Base-by-base conservation (phyloP, 2,329 filamentous ascomycete genomes). In the Cordyceps cateniannulata region DNA sequence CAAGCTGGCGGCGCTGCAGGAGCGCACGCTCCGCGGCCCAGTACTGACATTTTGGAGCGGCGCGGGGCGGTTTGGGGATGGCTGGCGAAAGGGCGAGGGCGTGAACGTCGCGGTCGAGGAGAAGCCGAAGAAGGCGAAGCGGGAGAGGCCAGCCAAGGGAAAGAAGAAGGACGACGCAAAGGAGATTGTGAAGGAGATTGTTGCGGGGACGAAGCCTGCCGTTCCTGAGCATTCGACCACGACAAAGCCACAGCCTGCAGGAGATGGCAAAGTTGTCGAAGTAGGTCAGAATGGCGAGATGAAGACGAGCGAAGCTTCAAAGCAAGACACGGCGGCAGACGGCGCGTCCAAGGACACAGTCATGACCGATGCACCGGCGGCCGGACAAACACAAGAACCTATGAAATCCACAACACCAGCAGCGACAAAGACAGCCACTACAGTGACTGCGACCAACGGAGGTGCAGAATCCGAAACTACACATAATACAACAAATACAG, bases 11-110 rank as follows among this genome's bases (percentile, higher is more conserved):
- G 95, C 93, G 16, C 79, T 98, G 66, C 90, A 96, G 68, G 91
- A 92, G 71, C 85, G 93, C 53, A 91, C 89, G 55, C 81, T 98
- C 9, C 87, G 93, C 59, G 95, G 95, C 0, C 91, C 95, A 0
- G 91, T 97, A 12, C 87, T 97, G 47, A 91, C 90, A 2, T 93
- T 90, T 73, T 97, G 93, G 88, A 98, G 93, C 72, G 95, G 93
- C n/a, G 84, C 91, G 64, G 90, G 90, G 38, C 85, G 90, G 67
- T 93, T 91, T 83, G 81, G 88, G 60, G 87, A 91, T 68, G 89
- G 88, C 25, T 89, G 87, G 70, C 77, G 93, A 69, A 87, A 85
- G 69, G 82, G 85, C 63, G 82, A 91, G 44, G 90, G 90, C 45
- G 86, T 83, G 66, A 79, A 82, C 64, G 80, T 88, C 42, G 81